Evolutionary conservation across 2,329 filamentous ascomycete species (phyloP), one percentile per base, ranked within the genome.

Genomic region (Penicillium polonicum): DNA sequence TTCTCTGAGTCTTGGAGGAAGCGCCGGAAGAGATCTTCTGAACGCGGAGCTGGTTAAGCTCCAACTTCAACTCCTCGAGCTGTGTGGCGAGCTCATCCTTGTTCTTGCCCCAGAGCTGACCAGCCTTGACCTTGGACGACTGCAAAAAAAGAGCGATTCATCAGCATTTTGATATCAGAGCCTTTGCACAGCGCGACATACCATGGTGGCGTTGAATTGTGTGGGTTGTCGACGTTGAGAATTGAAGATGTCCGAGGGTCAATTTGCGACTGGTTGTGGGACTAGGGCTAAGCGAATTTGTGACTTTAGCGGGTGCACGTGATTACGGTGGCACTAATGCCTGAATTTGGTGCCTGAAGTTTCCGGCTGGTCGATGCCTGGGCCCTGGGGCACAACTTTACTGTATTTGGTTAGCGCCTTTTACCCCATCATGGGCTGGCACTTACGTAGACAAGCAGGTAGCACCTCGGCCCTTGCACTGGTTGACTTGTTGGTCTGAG

Each of bases 81-180:
- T 96, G 92, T 87, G 94, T 96, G 78, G 87, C 86, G 81, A 99
- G 86, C 76, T 99, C 95, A 78, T 96, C 91, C 89, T 97, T 97
- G 89, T 86, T 92, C 91, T 99, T 99, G 84, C 87, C 88, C 94
- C 94, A 97, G 82, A 99, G 91, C 83, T 90, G 86, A 83, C 86
- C 87, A 80, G 93, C 88, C 90, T 97, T 97, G 83, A 99, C 91
- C 87, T 87, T 87, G 72, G 80, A 81, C 79, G 85, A 87, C 83
- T 86, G 71, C 51, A 68, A 60, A 55, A 61, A 59, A 62, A 46
- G 56, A 63, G 55, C 41, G 49, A 56, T 58, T 54, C 62, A 62
- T 71, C 65, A 71, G 67, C 59, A 62, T 52, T 56, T 50, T 42
- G 46, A 31, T 48, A 48, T 48, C 50, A 58, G 31, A 48, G 53